These are phyloP conservation scores for Vigna unguiculata DNA, from an alignment of 306 rosid species.

Conservation along the genomic window DNA sequence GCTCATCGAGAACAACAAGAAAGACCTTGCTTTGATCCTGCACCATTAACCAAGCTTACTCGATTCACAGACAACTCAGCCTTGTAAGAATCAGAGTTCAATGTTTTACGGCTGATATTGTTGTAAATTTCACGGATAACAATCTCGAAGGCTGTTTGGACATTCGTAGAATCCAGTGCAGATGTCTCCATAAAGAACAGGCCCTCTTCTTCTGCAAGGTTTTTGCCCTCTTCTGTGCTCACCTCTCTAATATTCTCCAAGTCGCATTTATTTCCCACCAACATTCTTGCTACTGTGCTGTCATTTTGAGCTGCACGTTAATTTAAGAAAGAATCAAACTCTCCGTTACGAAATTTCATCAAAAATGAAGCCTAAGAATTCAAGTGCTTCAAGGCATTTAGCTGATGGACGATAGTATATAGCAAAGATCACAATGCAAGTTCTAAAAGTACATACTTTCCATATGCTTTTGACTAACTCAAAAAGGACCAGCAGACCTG, in stretches of 20 bases:
- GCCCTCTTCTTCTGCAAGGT: slow-evolving; percentile 83
- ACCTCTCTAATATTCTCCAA: slow-evolving; percentile 89
- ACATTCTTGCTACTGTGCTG: slow-evolving; percentile 73
- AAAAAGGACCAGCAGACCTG: slow-evolving; percentile 3
- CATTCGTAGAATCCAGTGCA: slow-evolving; percentile 88
- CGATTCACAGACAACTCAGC: slow-evolving; percentile 84
- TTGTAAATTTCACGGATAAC: slow-evolving; percentile 82
- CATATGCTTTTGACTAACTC: neutral
- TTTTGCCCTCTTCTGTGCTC: slow-evolving; percentile 77
- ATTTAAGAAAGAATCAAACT: slow-evolving; percentile 35
- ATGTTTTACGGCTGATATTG: slow-evolving; percentile 78
- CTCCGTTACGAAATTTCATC: neutral
- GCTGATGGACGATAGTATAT: neutral
- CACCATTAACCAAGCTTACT: slow-evolving; percentile 67
- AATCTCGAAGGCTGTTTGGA: slow-evolving; percentile 80
- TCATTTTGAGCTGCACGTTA: slow-evolving; percentile 82
- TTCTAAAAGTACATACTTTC: neutral
- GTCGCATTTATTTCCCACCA: slow-evolving; percentile 95
- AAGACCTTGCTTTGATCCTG: slow-evolving; percentile 61
- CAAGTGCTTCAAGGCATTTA: neutral
- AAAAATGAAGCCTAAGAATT: neutral
- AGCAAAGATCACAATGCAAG: slow-evolving; percentile 21
- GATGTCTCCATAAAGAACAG: slow-evolving; percentile 97
- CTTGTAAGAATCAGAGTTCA: slow-evolving; percentile 84
- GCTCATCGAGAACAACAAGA: slow-evolving; percentile 78